Conservation (phyloP, 768 basidiomycete genomes). For the Leccinum subgranulosum region DNA sequence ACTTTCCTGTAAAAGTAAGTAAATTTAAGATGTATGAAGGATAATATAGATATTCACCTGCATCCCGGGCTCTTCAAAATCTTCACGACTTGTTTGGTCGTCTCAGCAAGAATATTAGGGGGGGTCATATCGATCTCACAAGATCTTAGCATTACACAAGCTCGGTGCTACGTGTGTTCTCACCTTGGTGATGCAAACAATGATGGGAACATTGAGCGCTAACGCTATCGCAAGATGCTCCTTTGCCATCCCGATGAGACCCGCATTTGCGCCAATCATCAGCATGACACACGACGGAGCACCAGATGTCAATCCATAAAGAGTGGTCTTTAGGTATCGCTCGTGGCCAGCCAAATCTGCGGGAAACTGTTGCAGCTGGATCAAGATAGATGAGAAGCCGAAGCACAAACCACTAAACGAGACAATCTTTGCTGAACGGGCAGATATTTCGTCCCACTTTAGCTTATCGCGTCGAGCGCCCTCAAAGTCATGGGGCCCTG, state of each 20-base stretch:
- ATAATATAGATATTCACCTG: constrained; percentile 45
- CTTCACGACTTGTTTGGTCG: constrained; percentile 88
- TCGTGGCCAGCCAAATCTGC: constrained; percentile 95
- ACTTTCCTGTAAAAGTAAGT: constrained; percentile 50
- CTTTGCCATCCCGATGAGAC: constrained; percentile 88
- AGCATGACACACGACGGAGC: constrained; percentile 90
- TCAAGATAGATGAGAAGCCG: not conserved
- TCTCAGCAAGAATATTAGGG: constrained; percentile 85
- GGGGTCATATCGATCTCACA: constrained; percentile 93
- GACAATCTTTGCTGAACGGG: constrained; percentile 86
- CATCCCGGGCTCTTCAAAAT: constrained; percentile 92
- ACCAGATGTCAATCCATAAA: constrained; percentile 93
- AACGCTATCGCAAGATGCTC: constrained; percentile 95
- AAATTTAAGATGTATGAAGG: not conserved
- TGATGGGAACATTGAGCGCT: constrained; percentile 89
- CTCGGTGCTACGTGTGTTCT: constrained; percentile 1
- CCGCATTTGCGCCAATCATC: constrained; percentile 95
- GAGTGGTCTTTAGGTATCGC: constrained; percentile 85
- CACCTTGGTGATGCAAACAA: constrained; percentile 94
- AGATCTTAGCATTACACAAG: constrained; percentile 2
- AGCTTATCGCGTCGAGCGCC: constrained; percentile 79
- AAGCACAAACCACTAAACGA: constrained; percentile 74
- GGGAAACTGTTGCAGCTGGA: not conserved
- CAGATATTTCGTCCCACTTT: constrained; percentile 93
- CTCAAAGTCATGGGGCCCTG: constrained; percentile 56